Evolutionary conservation across 352 stramenopile species (phyloP).

Genomic region (Peronospora tabacina): DNA sequence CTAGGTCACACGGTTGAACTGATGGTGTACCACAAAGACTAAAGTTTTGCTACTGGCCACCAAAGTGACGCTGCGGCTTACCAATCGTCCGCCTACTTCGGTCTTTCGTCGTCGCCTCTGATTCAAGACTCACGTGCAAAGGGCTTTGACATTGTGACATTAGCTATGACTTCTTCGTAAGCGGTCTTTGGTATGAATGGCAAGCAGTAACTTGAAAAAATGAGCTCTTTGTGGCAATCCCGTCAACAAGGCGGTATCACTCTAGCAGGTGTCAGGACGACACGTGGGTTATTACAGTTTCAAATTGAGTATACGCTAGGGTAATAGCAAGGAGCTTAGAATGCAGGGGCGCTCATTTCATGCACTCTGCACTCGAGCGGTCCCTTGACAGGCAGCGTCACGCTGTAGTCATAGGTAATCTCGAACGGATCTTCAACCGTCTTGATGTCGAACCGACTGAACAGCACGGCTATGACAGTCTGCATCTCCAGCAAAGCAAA

Average conservation of each 20-base stretch:
- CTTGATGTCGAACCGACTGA: conserved; percentile 36
- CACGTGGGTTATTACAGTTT: background rate
- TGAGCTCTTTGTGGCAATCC: background rate
- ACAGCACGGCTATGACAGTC: conserved; percentile 30
- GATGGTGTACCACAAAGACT: no score
- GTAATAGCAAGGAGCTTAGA: background rate
- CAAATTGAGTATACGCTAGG: background rate
- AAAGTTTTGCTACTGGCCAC: no score
- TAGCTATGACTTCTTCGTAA: no score
- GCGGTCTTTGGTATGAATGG: no score
- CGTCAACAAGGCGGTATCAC: background rate
- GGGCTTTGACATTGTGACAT: no score
- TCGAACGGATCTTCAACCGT: conserved; percentile 30
- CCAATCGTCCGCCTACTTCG: no score
- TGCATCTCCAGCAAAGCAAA: conserved; percentile 48
- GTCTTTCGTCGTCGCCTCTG: no score
- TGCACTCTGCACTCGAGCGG: conserved; percentile 1
- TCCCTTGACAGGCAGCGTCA: conserved; percentile 34
- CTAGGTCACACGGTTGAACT: no score
- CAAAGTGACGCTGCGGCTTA: no score
- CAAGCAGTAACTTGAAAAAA: no score
- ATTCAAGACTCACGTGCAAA: no score
- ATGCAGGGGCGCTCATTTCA: background rate
- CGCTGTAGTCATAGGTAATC: conserved; percentile 37
- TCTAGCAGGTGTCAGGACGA: no score